Evolutionary conservation across 768 basidiomycete genomes (phyloP), one percentile per base, ranked within the genome.

Genomic region (Polyporus arcularius): DNA sequence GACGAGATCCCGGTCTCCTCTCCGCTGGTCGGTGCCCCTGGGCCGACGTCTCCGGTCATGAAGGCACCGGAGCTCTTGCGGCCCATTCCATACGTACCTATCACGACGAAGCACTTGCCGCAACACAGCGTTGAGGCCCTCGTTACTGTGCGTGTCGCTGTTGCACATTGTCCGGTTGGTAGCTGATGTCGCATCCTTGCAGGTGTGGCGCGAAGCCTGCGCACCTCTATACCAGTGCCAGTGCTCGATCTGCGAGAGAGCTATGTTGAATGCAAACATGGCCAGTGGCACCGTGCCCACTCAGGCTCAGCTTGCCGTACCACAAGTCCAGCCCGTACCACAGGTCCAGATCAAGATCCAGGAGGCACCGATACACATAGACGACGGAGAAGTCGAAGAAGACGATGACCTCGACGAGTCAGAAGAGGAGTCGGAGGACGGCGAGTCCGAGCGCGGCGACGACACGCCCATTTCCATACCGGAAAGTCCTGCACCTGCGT

Each of bases 121-220:
- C 75, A 75, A 30, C 85, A 81, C 65, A 88, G 83, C 62, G 62
- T 81, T 46, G 87, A 90, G 28, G 79, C 85, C 1, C 73, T 90
- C 42, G 81, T 75, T 74, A 68, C 65, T 50, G 88, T 89, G 65
- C 55, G 86, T 80, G 40, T 4, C 31, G 1, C n/a, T 10, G 16
- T 42, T 57, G 48, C 46, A 48, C 57, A 18, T 31, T n/a, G 26
- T 47, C 18, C 26, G 12, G 15, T 31, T 65, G 55, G 30, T 53
- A 50, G 45, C 31, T 64, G 38, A 57, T 26, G 32, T 11, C 31
- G 7, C 5, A 14, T 28, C 7, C n/a, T 47, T 45, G 32, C 68
- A 90, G 89, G 79, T 84, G 9, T 91, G 89, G 89, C 79, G 87
- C 41, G 88, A 90, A 60, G 89, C 88, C 0, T 89, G 86, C 70